Evolutionary conservation across 441 rosid species (phyloP).

Genomic region (Jatropha podagrica): DNA sequence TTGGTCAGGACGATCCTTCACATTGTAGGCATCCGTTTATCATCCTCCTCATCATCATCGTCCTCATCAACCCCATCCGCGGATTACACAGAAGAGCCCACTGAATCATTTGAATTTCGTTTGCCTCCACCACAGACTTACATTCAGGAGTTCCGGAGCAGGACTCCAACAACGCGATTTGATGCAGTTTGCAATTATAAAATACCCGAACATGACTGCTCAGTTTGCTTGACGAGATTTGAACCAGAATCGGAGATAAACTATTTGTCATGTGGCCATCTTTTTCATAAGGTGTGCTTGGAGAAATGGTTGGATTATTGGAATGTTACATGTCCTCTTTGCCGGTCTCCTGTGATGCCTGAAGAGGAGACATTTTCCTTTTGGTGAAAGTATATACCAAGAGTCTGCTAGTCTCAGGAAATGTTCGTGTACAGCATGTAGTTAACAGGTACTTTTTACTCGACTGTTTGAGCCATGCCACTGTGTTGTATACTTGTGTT

Average conservation of each 20-base stretch:
- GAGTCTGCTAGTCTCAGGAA: slow-evolving; percentile 10
- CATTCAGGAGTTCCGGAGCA: slow-evolving; percentile 65
- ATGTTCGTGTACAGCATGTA: slow-evolving; percentile 41
- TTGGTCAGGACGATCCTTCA: slow-evolving; percentile 66
- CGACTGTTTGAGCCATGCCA: not conserved
- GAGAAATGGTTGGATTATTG: slow-evolving; percentile 89
- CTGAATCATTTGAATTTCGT: slow-evolving; percentile 45
- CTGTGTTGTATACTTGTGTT: slow-evolving; percentile 16
- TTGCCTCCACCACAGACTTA: slow-evolving; percentile 43
- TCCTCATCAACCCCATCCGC: slow-evolving; percentile 25
- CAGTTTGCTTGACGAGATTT: slow-evolving; percentile 70
- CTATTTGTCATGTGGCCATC: slow-evolving; percentile 72
- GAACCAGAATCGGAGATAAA: slow-evolving; percentile 75
- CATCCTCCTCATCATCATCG: slow-evolving; percentile 30
- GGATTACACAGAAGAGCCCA: slow-evolving; percentile 32
- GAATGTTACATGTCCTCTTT: slow-evolving; percentile 86
- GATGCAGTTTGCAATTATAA: slow-evolving; percentile 45
- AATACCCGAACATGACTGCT: slow-evolving; percentile 63
- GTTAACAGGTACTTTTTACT: slow-evolving; percentile 30
- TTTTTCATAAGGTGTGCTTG: slow-evolving; percentile 80
- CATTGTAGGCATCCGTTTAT: slow-evolving; percentile 57
- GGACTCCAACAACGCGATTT: slow-evolving; percentile 50
- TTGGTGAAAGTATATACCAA: slow-evolving; percentile 45
- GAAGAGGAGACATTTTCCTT: slow-evolving; percentile 56
- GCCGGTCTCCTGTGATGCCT: slow-evolving; percentile 70